Evolutionary conservation across 2,329 filamentous ascomycete species (phyloP).

Genomic region (Teratosphaeria destructans): DNA sequence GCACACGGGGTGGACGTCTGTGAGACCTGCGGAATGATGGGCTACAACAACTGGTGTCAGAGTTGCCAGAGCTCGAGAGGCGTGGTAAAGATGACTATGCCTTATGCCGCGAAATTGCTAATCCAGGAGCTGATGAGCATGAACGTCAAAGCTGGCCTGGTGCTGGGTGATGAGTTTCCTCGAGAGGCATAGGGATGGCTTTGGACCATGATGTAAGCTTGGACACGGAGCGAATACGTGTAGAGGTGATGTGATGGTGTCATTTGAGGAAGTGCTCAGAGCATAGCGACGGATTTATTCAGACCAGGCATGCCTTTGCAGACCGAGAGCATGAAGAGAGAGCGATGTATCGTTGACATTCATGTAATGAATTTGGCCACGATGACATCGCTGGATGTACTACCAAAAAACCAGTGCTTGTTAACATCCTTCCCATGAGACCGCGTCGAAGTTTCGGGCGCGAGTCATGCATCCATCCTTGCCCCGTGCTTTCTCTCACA

Average conservation of each 20-base stretch:
- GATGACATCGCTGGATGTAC: not conserved
- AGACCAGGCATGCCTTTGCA: not conserved
- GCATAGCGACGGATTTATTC: not conserved
- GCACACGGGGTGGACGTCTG: slow-evolving; percentile 88
- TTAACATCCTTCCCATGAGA: too few species aligned
- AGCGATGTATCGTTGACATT: not conserved
- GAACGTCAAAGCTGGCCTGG: slow-evolving; percentile 91
- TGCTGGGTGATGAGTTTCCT: slow-evolving; percentile 90
- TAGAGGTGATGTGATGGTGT: not conserved
- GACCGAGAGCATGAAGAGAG: not conserved
- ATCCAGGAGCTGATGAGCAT: slow-evolving; percentile 96
- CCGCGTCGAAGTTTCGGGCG: not conserved
- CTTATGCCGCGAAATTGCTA: slow-evolving; percentile 90
- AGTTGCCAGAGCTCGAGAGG: slow-evolving; percentile 76
- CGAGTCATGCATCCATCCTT: not conserved
- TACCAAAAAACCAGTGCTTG: not conserved
- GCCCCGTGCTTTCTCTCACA: not conserved
- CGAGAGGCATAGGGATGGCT: slow-evolving; percentile 11
- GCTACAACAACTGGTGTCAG: slow-evolving; percentile 89
- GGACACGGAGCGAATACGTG: not conserved
- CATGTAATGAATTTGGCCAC: not conserved
- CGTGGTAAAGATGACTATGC: slow-evolving; percentile 89
- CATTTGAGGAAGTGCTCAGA: not conserved
- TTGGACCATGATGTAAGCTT: not conserved
- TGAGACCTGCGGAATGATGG: slow-evolving; percentile 87